Evolutionary conservation across 208 protist species (phyloP), one percentile per base, ranked within the genome.

Genomic region (Vickermania spadyakhi): DNA sequence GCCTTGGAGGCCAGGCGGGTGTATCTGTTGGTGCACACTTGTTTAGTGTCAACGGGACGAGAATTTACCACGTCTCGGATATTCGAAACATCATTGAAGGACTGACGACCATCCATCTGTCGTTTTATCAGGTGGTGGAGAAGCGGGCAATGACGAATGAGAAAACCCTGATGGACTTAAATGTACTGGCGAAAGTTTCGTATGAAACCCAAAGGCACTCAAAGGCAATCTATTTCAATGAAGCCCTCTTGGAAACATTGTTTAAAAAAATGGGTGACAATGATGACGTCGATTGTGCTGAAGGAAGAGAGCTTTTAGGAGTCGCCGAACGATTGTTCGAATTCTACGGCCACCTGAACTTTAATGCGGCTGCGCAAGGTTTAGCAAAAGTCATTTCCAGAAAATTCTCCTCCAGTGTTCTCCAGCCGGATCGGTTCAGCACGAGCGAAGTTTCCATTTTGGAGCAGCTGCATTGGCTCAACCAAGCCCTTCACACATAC

Each of bases 141-240:
- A 70, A 78, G 64, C 69, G 74, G 26, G 56, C 59, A 14, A 62
- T 55, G 61, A 54, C 64, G 18, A 64, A 80, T 56, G 63, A 58
- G 56, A 81, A 80, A 55, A 63, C 60, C 45, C 64, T 95, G 27
- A 91, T 95, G 78, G 79, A 82, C 60, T 51, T 92, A 45, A 70
- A 81, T 31, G 71, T 73, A 28, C 75, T 92, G 18, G 83, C 88
- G 27, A 73, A 70, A 28, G 83, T 92, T 3, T 82, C 88, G 7
- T 84, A 83, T 49, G 66, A 74, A 41, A 86, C 83, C 0, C 70
- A 88, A 63, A 89, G 91, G 80, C 84, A 92, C 64, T 80, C 81
- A 27, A 95, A 90, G 63, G 84, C 80, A 7, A 89, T 95, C 56
- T 95, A 89, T 76, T 86, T 95, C 64, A 92, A 90, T 55, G 88